Percentiles rank a stretch among this genome's conserved stretches.
phyloP scores from a whole-genome alignment of 768 basidiomycete genomes.

The Macrolepiota albuminosa region DNA sequence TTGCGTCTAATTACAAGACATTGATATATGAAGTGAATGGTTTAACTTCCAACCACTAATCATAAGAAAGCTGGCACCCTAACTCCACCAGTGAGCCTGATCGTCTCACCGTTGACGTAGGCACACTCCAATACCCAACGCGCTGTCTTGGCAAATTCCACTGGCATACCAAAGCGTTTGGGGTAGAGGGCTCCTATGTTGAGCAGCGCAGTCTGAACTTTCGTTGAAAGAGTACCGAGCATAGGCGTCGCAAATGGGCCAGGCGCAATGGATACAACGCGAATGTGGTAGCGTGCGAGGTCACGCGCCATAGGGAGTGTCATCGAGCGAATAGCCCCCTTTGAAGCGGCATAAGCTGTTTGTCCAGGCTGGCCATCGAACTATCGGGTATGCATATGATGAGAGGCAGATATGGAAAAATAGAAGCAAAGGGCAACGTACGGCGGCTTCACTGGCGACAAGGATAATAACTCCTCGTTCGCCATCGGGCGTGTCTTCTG shows the following conservation, averaged over 20 bases:
- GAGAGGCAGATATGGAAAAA: no score
- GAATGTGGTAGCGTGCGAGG: constrained; percentile 44
- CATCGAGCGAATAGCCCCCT: constrained; percentile 55
- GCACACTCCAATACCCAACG: constrained; percentile 47
- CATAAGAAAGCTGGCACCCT: background rate
- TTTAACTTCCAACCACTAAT: no score
- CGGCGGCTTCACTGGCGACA: constrained; percentile 53
- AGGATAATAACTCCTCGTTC: constrained; percentile 56
- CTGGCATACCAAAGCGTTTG: constrained; percentile 41
- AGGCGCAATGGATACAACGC: constrained; percentile 56
- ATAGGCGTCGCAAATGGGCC: constrained; percentile 39
- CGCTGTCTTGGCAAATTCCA: constrained; percentile 50
- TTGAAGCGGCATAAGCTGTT: constrained; percentile 51
- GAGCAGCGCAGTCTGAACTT: constrained; percentile 18
- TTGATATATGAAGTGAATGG: no score
- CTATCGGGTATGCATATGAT: constrained; percentile 20
- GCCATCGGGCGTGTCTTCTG: constrained; percentile 42
- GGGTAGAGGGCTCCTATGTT: constrained; percentile 41
- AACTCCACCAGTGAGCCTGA: constrained; percentile 41
- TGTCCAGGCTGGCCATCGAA: constrained; percentile 57
- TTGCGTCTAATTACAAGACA: no score
- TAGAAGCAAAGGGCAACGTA: constrained; percentile 20
- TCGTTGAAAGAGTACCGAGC: background rate
- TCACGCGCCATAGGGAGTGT: constrained; percentile 61
- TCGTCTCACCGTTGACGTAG: constrained; percentile 54